Evolutionary conservation across 495 filamentous ascomycete genomes (phyloP).

Genomic region (Neurospora tetrasperma): DNA sequence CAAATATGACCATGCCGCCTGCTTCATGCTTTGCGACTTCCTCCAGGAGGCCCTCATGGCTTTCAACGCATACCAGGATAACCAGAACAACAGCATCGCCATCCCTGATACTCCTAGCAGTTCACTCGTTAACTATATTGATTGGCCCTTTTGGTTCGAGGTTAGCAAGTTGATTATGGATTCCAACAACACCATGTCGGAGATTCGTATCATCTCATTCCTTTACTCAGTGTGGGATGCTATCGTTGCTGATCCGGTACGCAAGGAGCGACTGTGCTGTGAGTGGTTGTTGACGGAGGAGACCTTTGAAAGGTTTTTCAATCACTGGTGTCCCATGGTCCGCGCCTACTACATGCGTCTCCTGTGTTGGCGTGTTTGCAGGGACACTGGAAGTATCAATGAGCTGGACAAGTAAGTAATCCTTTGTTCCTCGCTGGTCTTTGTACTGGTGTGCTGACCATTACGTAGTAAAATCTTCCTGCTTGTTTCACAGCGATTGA

Average conservation of each 20-base stretch:
- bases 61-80: constrained; percentile 27
- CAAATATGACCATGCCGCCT: constrained; percentile 76
- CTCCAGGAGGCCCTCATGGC: constrained; percentile 59
- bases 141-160: constrained; percentile 86
- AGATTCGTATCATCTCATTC: constrained; percentile 80
- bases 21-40: constrained; percentile 88
- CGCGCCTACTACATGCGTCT: constrained; percentile 91
- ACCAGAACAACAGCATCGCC: constrained; percentile 36
- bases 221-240: constrained; percentile 74
- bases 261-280: constrained; percentile 64
- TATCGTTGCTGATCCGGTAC: constrained; percentile 52
- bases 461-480: constrained; percentile 54
- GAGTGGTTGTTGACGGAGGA: constrained; percentile 72
- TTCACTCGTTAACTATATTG: constrained; percentile 31
- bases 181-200: constrained; percentile 89
- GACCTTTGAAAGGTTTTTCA: constrained; percentile 77
- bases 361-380: constrained; percentile 81
- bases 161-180: constrained; percentile 75
- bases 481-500: constrained; percentile 56
- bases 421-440: not conserved
- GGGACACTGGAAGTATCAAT: constrained; percentile 60
- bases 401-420: constrained; percentile 58
- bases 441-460: constrained; percentile 3
- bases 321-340: constrained; percentile 98
- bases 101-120: constrained; percentile 10